Conservation (phyloP, 1,284 basidiomycete genomes). For the Vanrija pseudolonga region DNA sequence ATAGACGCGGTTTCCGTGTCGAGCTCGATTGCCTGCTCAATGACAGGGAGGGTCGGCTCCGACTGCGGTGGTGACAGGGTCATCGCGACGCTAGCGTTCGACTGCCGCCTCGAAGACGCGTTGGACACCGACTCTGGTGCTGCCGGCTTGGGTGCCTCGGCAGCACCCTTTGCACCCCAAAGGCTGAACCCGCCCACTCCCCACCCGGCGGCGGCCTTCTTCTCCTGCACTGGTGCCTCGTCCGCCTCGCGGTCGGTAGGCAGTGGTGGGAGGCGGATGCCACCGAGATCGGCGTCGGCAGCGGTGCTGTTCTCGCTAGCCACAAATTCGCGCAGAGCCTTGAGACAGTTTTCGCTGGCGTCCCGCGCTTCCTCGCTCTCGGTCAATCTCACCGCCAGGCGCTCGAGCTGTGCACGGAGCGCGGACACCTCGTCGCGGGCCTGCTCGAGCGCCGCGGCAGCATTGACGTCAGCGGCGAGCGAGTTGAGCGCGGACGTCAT, state of each 20-base stretch:
- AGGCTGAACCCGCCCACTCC: too few relatives aligned
- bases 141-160: too few relatives aligned
- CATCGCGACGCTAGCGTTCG: too few relatives aligned
- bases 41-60: too few relatives aligned
- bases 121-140: too few relatives aligned
- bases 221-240: slow-evolving; percentile 12
- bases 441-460: slow-evolving; percentile 2
- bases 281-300: slow-evolving; percentile 4
- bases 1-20: too few relatives aligned
- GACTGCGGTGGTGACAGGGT: too few relatives aligned
- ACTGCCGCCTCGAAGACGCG: too few relatives aligned
- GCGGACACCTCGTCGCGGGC: slow-evolving; percentile 3
- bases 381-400: slow-evolving; percentile 59
- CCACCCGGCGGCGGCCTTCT: too few relatives aligned
- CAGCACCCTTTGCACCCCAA: too few relatives aligned
- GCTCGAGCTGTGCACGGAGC: slow-evolving; percentile 61
- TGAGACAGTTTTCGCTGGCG: slow-evolving; percentile 80
- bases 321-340: slow-evolving; percentile 78
- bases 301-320: slow-evolving; percentile 42
- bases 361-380: slow-evolving; percentile 78
- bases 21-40: too few relatives aligned
- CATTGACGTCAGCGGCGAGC: slow-evolving; percentile 13
- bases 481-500: not conserved
- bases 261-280: slow-evolving; percentile 57
- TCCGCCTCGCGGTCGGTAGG: slow-evolving; percentile 58